Evolutionary conservation across 2,329 filamentous ascomycete species (phyloP), one percentile per base, ranked within the genome.

Genomic region (Cryoendolithus antarcticus): DNA sequence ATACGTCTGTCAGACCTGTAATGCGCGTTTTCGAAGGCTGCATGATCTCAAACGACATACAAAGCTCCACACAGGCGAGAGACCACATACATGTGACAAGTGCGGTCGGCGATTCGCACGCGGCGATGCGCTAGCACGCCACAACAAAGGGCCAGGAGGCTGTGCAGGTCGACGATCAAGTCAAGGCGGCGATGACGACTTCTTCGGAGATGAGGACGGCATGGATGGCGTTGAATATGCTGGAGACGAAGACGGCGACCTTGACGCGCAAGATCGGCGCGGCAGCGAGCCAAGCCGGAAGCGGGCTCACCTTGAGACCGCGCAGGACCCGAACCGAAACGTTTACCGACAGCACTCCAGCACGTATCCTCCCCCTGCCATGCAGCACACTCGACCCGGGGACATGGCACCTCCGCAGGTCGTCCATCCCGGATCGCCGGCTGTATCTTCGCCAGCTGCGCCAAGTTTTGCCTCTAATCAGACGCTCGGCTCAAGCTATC

Each of bases 41-140:
- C 91, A 98, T 58, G 91, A 98, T 56, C 65, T 98, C 48, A 98
- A 98, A 66, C 78, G 91, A 31, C 91, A 98, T 59, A 86, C 82
- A 48, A 98, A 98, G 63, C 74, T 98, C 13, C 91, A 98, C 57
- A 96, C 89, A 0, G 91, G 91, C 40, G 91, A 98, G 65, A 80
- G 93, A 54, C 88, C 88, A 9, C 91, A 98, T 54, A 82, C 91
- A 7, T 98, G 91, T 55, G 82, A 84, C 30, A 95, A 93, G 59
- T 98, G 91, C 59, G 86, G 93, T 48, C 77, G 91, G 45, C 85
- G 88, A 49, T 98, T 98, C 63, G 91, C 91, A 33, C 80, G 91
- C 48, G 91, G 91, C 9, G 91, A 98, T 68, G 91, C 91, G 19
- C 66, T 98, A 39, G 91, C 91, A 33, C 77, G 91, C 44, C 91